Base-by-base conservation (phyloP, 768 basidiomycete species). In the Ramaria rubella region DNA sequence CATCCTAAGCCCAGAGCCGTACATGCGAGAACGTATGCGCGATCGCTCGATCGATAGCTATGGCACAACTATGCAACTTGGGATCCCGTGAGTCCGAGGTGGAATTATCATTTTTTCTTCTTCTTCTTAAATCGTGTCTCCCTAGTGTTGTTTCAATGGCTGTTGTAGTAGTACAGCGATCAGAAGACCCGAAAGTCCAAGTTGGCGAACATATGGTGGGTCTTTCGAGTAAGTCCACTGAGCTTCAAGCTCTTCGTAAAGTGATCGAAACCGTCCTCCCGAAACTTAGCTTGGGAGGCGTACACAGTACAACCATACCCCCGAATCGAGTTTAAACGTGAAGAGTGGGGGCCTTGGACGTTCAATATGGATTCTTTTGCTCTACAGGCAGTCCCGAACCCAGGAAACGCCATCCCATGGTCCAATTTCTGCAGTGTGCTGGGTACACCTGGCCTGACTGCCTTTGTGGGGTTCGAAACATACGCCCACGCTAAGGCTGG, bases 1-100 rank as follows among this genome's bases (percentile, higher is more conserved):
- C 14, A 71, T 69, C 5, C 59, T 81, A 14, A 74, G 74, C 19
- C 62, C 78, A 36, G 80, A 80, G 48, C 78, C 78, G 0, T 77
- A 74, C 60, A 21, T 77, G 58, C 59, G 74, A 15, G 68, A 69
- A 7, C 62, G 64, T 34, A 77, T 82, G 78, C 63, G 51, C n/a
- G 31, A n/a, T 19, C 51, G 19, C 11, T 7, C 21, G n/a, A 15
- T 17, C 4, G 21, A 21, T 17, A 38, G 51, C 36, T 33, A 52
- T 38, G 19, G 19, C 23, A 33, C 51, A 6, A n/a, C 51, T 7
- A 8, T 36, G 8, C 34, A 7, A 7, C 15, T 36, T 8, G 34
- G 34, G 15, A 36, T 8, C 34, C 8, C 34, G 34, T 36, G 15
- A 36, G 34, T 15, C 34, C 15, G 8, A 36, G 15, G 15, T 8